These are phyloP conservation scores for Wallacemonas collosoma DNA, from an alignment of 208 protist species.

Conservation along the genomic window DNA sequence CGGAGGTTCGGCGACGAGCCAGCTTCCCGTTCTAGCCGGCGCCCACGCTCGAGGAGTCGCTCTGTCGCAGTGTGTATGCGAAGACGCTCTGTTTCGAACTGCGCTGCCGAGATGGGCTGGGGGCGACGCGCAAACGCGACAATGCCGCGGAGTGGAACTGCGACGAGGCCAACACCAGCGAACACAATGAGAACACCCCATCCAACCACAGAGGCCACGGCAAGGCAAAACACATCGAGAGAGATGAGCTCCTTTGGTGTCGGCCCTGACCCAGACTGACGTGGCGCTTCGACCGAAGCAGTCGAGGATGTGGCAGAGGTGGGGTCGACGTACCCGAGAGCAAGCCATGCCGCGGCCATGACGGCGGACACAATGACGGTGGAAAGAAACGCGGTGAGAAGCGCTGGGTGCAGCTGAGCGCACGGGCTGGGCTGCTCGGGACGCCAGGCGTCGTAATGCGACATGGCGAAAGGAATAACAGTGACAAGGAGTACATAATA, in stretches of 20 bases:
- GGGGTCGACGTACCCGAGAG: conserved; percentile 32
- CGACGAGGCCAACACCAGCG: conserved; percentile 90
- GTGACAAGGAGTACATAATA: conserved; percentile 28
- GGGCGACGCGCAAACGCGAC: conserved; percentile 68
- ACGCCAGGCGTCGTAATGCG: conserved; percentile 87
- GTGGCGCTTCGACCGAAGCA: neutral
- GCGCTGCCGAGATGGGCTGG: conserved; percentile 65
- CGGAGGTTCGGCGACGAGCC: conserved; percentile 26
- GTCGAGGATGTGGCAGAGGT: conserved; percentile 20
- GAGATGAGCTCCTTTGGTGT: neutral
- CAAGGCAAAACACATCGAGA: conserved; percentile 33
- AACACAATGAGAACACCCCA: conserved; percentile 92
- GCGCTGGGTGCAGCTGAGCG: conserved; percentile 24
- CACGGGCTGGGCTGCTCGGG: conserved; percentile 41
- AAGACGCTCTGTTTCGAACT: conserved; percentile 69
- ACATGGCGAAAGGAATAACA: conserved; percentile 15
- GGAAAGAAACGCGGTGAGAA: conserved; percentile 5
- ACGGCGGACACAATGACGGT: conserved; percentile 31
- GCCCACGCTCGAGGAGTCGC: conserved; percentile 63
- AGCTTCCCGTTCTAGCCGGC: conserved; percentile 52
- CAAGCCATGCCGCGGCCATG: conserved; percentile 34
- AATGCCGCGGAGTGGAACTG: conserved; percentile 89
- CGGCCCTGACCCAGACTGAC: conserved; percentile 23
- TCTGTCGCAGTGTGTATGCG: conserved; percentile 71
- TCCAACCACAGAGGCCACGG: conserved; percentile 59